Conservation (phyloP, 257 asterid genomes). For the Leonotis leonurus region DNA sequence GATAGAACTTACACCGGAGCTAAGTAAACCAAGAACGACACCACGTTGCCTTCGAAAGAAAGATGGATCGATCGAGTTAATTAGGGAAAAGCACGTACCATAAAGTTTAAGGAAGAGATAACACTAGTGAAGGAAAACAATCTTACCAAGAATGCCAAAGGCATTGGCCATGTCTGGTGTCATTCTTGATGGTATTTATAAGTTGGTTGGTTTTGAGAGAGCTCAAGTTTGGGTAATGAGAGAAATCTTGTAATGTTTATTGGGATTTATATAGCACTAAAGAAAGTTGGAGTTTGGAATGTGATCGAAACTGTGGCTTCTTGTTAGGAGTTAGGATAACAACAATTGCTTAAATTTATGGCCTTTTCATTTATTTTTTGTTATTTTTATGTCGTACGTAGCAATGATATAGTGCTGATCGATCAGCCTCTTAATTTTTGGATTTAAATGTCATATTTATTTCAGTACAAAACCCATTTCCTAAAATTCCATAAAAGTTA, state of each 20-base stretch:
- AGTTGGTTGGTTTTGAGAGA: conserved; percentile 19
- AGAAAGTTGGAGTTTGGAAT: not conserved
- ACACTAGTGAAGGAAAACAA: too few species aligned
- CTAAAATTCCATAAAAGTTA: not conserved
- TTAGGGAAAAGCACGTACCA: not conserved
- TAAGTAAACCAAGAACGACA: conserved; percentile 78
- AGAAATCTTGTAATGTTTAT: not conserved
- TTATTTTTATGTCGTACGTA: too few species aligned
- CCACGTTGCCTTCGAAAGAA: conserved; percentile 44
- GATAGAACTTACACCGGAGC: conserved; percentile 45
- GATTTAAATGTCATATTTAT: too few species aligned
- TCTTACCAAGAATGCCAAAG: conserved; percentile 71
- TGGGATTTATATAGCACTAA: conserved; percentile 33
- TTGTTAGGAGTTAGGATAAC: conserved; percentile 1
- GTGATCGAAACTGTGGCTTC: too few species aligned
- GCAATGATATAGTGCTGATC: too few species aligned
- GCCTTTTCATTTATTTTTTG: not conserved
- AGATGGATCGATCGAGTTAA: too few species aligned
- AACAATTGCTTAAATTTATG: not conserved
- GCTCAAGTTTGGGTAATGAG: not conserved
- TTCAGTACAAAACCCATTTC: not conserved
- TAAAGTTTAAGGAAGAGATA: not conserved
- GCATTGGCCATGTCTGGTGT: conserved; percentile 30
- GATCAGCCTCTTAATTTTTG: too few species aligned
- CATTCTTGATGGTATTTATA: too few species aligned